phyloP scores from a whole-genome alignment of 2,329 filamentous ascomycete species.

The Botrytis byssoidea region DNA sequence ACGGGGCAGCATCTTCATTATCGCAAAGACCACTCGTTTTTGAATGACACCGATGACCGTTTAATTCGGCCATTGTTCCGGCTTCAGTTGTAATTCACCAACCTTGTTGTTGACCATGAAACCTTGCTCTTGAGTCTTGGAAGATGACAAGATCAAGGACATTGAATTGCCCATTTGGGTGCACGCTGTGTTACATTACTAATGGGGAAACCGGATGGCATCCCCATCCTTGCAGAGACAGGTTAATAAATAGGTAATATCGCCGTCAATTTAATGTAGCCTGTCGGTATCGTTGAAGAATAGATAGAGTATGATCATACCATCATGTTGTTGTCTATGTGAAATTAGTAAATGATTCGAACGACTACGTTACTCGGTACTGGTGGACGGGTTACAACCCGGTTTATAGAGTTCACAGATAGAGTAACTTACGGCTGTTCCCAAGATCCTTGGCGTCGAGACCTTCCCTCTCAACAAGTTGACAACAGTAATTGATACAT shows the following conservation, averaged over 20 bases:
- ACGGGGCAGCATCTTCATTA: constrained; percentile 4
- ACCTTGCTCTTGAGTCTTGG: constrained; percentile 6
- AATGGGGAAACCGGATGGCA: not conserved
- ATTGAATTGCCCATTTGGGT: not conserved
- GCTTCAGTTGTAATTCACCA: not conserved
- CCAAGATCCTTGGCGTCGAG: not conserved
- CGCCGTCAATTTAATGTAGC: not conserved
- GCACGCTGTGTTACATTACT: not conserved
- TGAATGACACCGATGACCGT: constrained; percentile 10
- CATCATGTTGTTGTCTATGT: not conserved
- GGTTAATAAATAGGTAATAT: constrained; percentile 7
- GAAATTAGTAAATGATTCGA: constrained; percentile 8
- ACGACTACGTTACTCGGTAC: constrained; percentile 8
- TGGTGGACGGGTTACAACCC: not conserved
- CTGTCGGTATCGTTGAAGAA: constrained; percentile 6
- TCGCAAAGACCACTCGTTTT: constrained; percentile 15
- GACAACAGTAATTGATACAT: not conserved
- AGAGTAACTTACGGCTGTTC: constrained; percentile 4
- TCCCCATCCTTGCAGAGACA: not conserved
- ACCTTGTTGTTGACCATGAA: not conserved
- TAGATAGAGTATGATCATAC: not conserved
- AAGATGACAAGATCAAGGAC: not conserved
- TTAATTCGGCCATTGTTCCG: constrained; percentile 5
- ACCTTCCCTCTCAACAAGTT: not conserved
- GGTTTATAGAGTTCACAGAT: not conserved